phyloP scores from a whole-genome alignment of 208 protist species.

The Blastocrithidia nonstop region DNA sequence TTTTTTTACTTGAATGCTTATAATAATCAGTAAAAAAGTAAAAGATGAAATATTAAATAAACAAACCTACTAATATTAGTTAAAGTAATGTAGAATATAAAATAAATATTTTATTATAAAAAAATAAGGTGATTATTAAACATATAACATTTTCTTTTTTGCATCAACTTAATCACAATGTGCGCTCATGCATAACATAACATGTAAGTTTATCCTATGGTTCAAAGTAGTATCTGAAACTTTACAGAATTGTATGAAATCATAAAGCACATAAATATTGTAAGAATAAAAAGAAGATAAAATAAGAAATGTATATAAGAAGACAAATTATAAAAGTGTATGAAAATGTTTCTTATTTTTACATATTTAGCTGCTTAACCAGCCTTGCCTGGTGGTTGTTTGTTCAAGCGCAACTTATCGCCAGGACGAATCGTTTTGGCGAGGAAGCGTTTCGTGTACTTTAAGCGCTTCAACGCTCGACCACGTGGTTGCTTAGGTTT shows the following conservation, averaged over 20 bases:
- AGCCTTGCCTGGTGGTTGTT: conserved; percentile 82
- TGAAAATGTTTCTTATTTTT: conserved; percentile 4
- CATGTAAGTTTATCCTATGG: conserved; percentile 6
- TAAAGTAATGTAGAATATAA: too few relatives aligned
- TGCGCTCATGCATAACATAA: too few relatives aligned
- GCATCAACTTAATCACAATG: too few relatives aligned
- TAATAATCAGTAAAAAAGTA: too few relatives aligned
- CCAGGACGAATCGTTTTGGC: conserved; percentile 85
- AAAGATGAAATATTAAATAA: too few relatives aligned
- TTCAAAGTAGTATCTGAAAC: background rate
- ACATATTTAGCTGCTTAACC: conserved; percentile 27
- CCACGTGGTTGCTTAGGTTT: conserved; percentile 91
- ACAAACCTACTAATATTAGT: too few relatives aligned
- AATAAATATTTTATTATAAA: too few relatives aligned
- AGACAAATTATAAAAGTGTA: conserved; percentile 6
- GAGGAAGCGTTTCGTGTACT: conserved; percentile 96
- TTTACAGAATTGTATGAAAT: background rate
- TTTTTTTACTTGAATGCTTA: too few relatives aligned
- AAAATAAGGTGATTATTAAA: too few relatives aligned
- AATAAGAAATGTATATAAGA: conserved; percentile 7
- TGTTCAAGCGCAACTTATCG: conserved; percentile 89
- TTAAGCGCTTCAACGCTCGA: conserved; percentile 93
- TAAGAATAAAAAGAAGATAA: conserved; percentile 4
- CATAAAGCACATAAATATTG: background rate
- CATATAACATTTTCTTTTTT: too few relatives aligned